Evolutionary conservation across 176 grass and related monocot genomes (phyloP), one percentile per base, ranked within the genome.

Genomic region (Aechmea fasciata): DNA sequence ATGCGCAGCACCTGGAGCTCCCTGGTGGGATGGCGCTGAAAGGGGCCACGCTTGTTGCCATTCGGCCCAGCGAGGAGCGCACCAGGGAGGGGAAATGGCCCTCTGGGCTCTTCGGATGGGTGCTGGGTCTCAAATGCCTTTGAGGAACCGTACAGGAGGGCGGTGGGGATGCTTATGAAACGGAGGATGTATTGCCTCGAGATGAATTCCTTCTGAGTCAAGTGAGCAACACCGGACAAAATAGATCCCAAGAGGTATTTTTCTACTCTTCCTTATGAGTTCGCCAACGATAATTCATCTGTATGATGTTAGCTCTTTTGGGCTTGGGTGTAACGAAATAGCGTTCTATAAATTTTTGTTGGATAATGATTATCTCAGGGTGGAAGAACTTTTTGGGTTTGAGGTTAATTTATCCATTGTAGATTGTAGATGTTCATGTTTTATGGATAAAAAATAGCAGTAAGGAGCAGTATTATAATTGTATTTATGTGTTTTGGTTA

Each of bases 181-280:
- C 78, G 82, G 62, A 85, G 82, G 79, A 92, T 72, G 48, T 92
- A 90, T 69, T 70, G 67, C 63, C 83, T 97, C 68, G 93, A 97
- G 82, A 97, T 97, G 93, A 97, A 97, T 72, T 97, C 89, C 20
- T 97, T 97, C 80, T 97, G 75, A 88, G 59, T 53, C 69, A 67
- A 18, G 48, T 18, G 10, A 63, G 59, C 49, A 13, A 5, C 54
- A 66, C 59, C 73, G 2, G 3, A 15, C 57, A 78, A 65, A 22
- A 73, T 51, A 62, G 77, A 69, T 49, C 22, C 26, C 53, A 48
- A 83, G 55, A 72, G 81, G 85, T 84, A 68, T 70, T 26, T 17
- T 82, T 55, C 11, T 1, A 1, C 1, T 59, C 10, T 59, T 59
- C 19, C 7, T 41, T 5, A 41, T 41, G 33, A 41, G 3, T 18